Conservation (phyloP, 257 asterid species). For the Ilex asprella region DNA sequence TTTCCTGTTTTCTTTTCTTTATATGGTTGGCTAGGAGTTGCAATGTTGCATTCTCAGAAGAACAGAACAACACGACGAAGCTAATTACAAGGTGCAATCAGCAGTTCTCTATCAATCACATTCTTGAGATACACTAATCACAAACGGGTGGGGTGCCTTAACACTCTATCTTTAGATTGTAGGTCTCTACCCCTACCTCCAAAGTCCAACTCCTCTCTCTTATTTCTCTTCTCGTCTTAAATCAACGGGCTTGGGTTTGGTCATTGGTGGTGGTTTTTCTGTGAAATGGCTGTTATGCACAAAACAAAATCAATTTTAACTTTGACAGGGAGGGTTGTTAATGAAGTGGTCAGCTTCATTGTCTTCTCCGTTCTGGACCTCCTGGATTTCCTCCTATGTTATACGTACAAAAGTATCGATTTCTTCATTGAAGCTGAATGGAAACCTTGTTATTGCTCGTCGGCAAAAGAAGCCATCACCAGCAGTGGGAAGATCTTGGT, state of each 20-base stretch:
- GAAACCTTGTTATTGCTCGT: constrained; percentile 79
- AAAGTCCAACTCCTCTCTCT: too few relatives aligned
- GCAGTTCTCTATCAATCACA: neutral
- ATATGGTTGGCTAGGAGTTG: neutral
- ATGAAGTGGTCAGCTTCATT: constrained; percentile 45
- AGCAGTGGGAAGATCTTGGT: constrained; percentile 55
- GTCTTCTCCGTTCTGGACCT: constrained; percentile 53
- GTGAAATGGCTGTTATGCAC: constrained; percentile 14
- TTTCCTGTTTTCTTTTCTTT: neutral
- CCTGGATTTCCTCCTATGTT: constrained; percentile 56
- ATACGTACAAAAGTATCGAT: constrained; percentile 51
- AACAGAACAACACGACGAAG: too few relatives aligned
- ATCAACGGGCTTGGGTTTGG: too few relatives aligned
- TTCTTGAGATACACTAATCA: neutral
- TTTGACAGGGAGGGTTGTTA: constrained; percentile 36
- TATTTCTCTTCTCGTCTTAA: too few relatives aligned
- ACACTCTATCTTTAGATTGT: too few relatives aligned
- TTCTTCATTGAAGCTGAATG: constrained; percentile 72
- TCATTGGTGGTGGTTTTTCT: neutral
- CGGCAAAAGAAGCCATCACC: constrained; percentile 39
- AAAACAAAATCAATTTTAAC: constrained; percentile 14
- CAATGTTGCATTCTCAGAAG: too few relatives aligned
- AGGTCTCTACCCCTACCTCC: too few relatives aligned
- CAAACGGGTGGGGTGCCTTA: neutral
- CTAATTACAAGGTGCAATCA: too few relatives aligned